Base-by-base conservation (phyloP, 1,284 basidiomycete genomes). In the Leucoagaricus sp. region DNA sequence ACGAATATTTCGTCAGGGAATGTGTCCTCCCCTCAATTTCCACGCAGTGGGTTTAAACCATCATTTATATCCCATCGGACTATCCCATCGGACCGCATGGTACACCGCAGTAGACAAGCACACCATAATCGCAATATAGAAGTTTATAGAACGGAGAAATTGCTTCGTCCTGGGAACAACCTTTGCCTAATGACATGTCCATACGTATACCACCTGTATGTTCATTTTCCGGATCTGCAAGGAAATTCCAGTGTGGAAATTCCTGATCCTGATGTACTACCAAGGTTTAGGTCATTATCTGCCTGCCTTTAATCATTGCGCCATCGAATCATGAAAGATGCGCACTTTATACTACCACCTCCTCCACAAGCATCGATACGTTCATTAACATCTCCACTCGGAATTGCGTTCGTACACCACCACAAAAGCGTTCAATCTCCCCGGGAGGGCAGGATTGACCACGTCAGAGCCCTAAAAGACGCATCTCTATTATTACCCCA, bases 1-100 rank as follows among this genome's bases (percentile, higher is more conserved):
- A 98, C 69, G 89, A 95, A 61, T 94, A 90, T 67, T 95, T 94
- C 64, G 77, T 94, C 31, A 76, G 76, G 53, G 77, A 84, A 63
- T 90, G 86, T 63, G 86, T 91, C 5, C 58, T 76, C 7, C 61
- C 70, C 41, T 59, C 57, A 17, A 15, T 55, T 19, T 34, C 47
- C 26, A 9, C 31, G 7, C 48, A n/a, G 12, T 21, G 26, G 9
- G 25, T 44, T 19, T 38, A 17, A 34, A 17, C 12, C 19, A 31
- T 6, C n/a, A n/a, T n/a, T n/a, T n/a, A n/a, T n/a, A n/a, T n/a
- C n/a, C 51, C 42, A 45, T 46, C 42, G 42, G 50, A 38, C 21
- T n/a, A 23, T 13, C n/a, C 7, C n/a, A 29, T 7, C 3, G 33
- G 19, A 29, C 51, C 45, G 34, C 42, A 48, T 54, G 53, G 53